Conservation (phyloP, 306 rosid species). For the Glycyrrhiza uralensis region DNA sequence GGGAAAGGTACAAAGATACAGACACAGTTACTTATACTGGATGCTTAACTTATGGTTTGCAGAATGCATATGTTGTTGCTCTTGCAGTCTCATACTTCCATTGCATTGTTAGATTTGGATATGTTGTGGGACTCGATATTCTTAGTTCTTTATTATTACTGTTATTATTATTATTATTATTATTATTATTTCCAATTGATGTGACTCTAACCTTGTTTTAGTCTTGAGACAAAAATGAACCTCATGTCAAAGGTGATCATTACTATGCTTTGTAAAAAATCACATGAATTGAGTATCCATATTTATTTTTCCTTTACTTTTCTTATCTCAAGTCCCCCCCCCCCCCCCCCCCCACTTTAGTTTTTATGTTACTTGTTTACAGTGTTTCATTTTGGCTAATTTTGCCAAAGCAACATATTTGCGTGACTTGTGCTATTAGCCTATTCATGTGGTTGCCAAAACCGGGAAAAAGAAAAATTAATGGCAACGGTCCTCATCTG, state of each 20-base stretch:
- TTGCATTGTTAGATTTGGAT: slow-evolving; percentile 36
- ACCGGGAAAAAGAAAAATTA: too few relatives aligned
- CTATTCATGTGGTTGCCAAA: too few relatives aligned
- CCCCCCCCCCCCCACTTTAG: not conserved
- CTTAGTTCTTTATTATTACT: slow-evolving; percentile 18
- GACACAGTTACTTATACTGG: slow-evolving; percentile 32
- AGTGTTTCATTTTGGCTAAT: not conserved
- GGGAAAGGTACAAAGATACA: slow-evolving; percentile 39
- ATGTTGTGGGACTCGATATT: slow-evolving; percentile 29
- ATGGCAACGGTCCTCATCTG: not conserved
- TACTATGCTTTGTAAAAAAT: slow-evolving; percentile 15
- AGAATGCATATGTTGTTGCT: slow-evolving; percentile 39
- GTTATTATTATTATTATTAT: slow-evolving; percentile 14
- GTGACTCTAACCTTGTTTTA: slow-evolving; percentile 54
- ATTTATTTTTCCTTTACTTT: not conserved
- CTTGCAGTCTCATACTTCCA: slow-evolving; percentile 30
- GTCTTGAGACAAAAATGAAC: slow-evolving; percentile 29
- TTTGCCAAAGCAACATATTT: not conserved
- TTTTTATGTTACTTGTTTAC: not conserved
- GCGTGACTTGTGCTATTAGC: not conserved
- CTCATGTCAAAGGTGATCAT: slow-evolving; percentile 27
- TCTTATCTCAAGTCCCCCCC: not conserved
- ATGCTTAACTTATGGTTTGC: slow-evolving; percentile 55
- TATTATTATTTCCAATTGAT: slow-evolving; percentile 26
- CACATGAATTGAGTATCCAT: slow-evolving; percentile 1